These are phyloP conservation scores for Penicillium frequentans DNA, from an alignment of 2,329 filamentous ascomycete species.

Conservation along the genomic window DNA sequence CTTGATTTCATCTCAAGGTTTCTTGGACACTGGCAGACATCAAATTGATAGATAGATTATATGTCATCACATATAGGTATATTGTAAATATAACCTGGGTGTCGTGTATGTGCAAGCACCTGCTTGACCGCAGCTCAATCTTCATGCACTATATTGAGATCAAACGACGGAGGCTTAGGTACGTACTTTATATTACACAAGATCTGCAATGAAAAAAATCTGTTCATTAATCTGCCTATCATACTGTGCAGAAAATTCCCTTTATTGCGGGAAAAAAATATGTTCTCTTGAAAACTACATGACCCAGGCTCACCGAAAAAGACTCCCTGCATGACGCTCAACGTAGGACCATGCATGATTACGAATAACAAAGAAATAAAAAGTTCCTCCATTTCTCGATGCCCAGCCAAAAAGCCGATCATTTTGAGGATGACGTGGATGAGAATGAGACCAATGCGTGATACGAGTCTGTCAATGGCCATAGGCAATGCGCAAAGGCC, in stretches of 20 bases:
- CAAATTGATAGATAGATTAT: too few relatives aligned
- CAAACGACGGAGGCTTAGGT: too few relatives aligned
- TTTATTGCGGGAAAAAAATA: not conserved
- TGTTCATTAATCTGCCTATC: not conserved
- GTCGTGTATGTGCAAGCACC: too few relatives aligned
- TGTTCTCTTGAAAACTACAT: not conserved
- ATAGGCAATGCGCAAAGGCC: conserved; percentile 70
- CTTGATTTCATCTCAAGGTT: too few relatives aligned
- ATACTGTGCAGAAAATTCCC: not conserved
- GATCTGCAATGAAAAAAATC: not conserved
- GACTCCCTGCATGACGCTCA: not conserved
- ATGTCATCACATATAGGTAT: too few relatives aligned
- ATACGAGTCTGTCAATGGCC: conserved; percentile 64
- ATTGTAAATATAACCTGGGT: too few relatives aligned
- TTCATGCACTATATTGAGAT: too few relatives aligned
- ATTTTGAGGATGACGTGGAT: not conserved
- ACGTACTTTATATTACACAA: too few relatives aligned
- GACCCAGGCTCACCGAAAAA: not conserved
- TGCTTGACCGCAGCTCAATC: too few relatives aligned
- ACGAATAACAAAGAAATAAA: not conserved
- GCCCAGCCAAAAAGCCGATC: not conserved
- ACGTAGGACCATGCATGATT: not conserved
- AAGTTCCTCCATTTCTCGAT: not conserved
- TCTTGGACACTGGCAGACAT: too few relatives aligned
- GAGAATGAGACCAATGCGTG: conserved; percentile 38